Base-by-base conservation (phyloP, 140 eudicot species). In the Cichorium intybus region DNA sequence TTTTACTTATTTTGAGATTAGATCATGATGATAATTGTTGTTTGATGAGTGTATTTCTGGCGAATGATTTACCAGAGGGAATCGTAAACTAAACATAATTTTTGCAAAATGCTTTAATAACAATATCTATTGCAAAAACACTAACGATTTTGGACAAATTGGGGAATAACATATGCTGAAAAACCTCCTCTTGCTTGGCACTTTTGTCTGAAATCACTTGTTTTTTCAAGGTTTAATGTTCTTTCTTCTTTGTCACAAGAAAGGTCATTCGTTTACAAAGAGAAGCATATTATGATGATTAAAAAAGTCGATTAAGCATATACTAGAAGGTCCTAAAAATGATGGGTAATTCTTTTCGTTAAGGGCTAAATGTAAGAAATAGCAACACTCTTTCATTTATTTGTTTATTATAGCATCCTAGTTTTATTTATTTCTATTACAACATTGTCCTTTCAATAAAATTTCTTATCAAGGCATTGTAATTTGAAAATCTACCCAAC, bases 151-250 rank as follows among this genome's bases (percentile, higher is more conserved):
- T 56, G 52, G 74, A 56, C 34, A 41, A 26, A 41, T 16, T 43
- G 65, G 21, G 45, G 56, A 55, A 55, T 37, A 34, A 24, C 43
- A 45, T 41, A 49, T 60, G 60, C 52, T 47, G 23, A n/a, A 26
- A 60, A 45, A 58, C 22, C 16, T 33, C 17, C 47, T 50, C 60
- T 60, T 57, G 59, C 27, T 70, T 59, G 50, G 4, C 54, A 2
- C 24, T 37, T 70, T 18, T 37, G 22, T 72, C 34, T 14, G 16
- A 39, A 16, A 45, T 55, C 8, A 53, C 43, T 54, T 64, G 22
- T 15, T 58, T 52, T 57, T 66, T 62, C 39, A 47, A 65, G 37
- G 55, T 65, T 65, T 48, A 17, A 6, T 43, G 43, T 16, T 22
- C 14, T 6, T 14, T 62, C 63, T 63, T 22, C 10, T 33, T 56